Conservation (phyloP, 768 basidiomycete genomes). For the Neoboletus subvelutipes region DNA sequence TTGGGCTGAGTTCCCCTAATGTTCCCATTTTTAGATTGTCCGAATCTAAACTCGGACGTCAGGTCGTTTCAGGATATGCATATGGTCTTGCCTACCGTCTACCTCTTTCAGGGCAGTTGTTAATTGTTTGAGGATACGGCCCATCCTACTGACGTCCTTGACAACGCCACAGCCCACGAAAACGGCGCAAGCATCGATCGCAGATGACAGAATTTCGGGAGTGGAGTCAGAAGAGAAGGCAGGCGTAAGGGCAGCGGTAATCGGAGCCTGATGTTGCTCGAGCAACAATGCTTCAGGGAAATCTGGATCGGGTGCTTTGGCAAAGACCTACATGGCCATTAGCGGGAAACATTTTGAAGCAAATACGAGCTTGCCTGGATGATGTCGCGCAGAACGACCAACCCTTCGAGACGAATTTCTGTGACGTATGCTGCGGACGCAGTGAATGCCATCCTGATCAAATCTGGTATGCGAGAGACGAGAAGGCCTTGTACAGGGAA, state of each 20-base stretch:
- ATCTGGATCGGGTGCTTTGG: conserved; percentile 84
- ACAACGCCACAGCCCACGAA: conserved; percentile 96
- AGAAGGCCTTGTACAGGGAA: conserved; percentile 62
- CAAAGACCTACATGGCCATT: conserved; percentile 66
- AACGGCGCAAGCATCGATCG: conserved; percentile 89
- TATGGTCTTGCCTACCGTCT: conserved; percentile 54
- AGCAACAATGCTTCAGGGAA: conserved; percentile 87
- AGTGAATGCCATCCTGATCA: conserved; percentile 98
- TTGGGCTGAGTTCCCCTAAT: conserved; percentile 83
- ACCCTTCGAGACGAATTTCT: conserved; percentile 88
- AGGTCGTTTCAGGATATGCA: not conserved
- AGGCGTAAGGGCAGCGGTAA: conserved; percentile 94
- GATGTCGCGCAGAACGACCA: conserved; percentile 87
- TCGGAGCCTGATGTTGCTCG: conserved; percentile 97
- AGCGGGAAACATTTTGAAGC: not conserved
- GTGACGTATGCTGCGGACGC: conserved; percentile 96
- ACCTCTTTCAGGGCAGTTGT: conserved; percentile 88
- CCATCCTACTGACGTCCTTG: conserved; percentile 89
- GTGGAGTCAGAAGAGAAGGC: conserved; percentile 95
- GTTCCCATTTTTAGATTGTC: conserved; percentile 86
- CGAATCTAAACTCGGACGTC: conserved; percentile 52
- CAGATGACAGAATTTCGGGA: conserved; percentile 91
- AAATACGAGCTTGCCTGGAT: conserved; percentile 62
- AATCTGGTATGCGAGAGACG: conserved; percentile 82
- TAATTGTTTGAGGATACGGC: conserved; percentile 86